Evolutionary conservation across 2,329 filamentous ascomycete genomes (phyloP), one percentile per base, ranked within the genome.

Genomic region (Simplicillium aogashimaense): DNA sequence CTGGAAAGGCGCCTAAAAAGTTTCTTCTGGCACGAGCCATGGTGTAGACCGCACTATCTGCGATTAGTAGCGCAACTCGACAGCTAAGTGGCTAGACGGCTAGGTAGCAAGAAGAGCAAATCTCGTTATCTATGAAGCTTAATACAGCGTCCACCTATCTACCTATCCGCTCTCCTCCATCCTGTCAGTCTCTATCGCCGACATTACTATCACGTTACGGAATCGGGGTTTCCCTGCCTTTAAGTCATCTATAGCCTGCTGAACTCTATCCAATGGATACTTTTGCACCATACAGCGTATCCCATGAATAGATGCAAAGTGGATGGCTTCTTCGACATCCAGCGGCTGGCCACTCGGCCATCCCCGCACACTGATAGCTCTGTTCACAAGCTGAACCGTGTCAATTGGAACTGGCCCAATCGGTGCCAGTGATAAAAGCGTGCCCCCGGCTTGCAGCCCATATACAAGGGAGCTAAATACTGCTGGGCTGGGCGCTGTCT

Each of bases 221-320:
- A 71, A 71, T 3, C 67, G 56, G 15, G 65, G 65, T 47, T 65
- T 67, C 20, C 64, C 63, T 0, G 58, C 58, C 3, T 50, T 15
- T 36, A 69, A 54, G 43, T 56, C 56, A 25, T 70, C 61, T 8
- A 70, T 56, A 0, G 72, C 72, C 43, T 66, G 56, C 14, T 64
- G 54, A 1, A 62, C 65, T 30, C 76, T 64, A 0, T 55, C 67
- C 43, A 87, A 62, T 0, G 76, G 68, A 52, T 76, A 86, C 50
- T 66, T 77, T 65, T 86, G 74, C 18, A 82, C 61, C 56, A 84
- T 66, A 38, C 81, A 82, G 57, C 74, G 72, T 47, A 87, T 70
- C 4, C 66, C 65, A 48, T 85, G 77, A n/a, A 66, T 58, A 43
- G 69, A 61, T 0, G 81, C 72, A 52, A 87, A 87, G 3, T 65